Conservation (phyloP, 495 filamentous ascomycete genomes). For the Neurospora sp. region DNA sequence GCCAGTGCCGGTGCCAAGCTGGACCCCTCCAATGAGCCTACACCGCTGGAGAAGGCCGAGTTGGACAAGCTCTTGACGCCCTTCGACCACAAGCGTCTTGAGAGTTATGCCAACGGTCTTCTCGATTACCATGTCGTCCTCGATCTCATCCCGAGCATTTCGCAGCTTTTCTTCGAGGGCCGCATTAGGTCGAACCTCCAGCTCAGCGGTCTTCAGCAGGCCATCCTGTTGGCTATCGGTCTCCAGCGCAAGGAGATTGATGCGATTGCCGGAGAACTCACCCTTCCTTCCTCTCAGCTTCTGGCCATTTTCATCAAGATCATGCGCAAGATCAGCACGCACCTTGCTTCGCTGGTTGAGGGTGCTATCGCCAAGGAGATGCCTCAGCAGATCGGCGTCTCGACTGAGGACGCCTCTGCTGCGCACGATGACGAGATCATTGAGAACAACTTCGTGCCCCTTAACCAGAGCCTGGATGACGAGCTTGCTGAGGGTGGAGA, state of each 20-base stretch:
- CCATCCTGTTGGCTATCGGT: constrained; percentile 81
- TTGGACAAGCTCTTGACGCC: constrained; percentile 72
- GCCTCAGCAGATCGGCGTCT: constrained; percentile 49
- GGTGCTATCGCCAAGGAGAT: constrained; percentile 61
- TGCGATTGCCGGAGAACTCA: constrained; percentile 69
- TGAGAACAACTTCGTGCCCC: constrained; percentile 53
- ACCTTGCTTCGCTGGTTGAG: constrained; percentile 66
- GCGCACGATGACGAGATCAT: constrained; percentile 51
- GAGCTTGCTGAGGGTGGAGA: constrained; percentile 79
- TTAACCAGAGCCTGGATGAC: constrained; percentile 66
- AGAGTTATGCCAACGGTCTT: constrained; percentile 92
- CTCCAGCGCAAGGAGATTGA: constrained; percentile 81
- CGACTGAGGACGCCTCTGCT: constrained; percentile 40
- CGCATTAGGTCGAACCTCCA: constrained; percentile 54
- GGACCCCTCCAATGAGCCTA: constrained; percentile 35
- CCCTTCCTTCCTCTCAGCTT: constrained; percentile 63
- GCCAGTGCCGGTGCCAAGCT: constrained; percentile 63
- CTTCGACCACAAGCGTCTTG: constrained; percentile 87
- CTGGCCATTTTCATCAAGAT: constrained; percentile 97
- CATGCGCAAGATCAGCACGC: constrained; percentile 69
- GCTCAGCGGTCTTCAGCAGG: constrained; percentile 67
- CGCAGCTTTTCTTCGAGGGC: constrained; percentile 73
- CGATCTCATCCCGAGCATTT: constrained; percentile 76
- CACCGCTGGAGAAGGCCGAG: constrained; percentile 53
- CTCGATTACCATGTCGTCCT: constrained; percentile 96